These are phyloP conservation scores for Pythium sp. DNA, from an alignment of 352 stramenopile species.

Conservation along the genomic window DNA sequence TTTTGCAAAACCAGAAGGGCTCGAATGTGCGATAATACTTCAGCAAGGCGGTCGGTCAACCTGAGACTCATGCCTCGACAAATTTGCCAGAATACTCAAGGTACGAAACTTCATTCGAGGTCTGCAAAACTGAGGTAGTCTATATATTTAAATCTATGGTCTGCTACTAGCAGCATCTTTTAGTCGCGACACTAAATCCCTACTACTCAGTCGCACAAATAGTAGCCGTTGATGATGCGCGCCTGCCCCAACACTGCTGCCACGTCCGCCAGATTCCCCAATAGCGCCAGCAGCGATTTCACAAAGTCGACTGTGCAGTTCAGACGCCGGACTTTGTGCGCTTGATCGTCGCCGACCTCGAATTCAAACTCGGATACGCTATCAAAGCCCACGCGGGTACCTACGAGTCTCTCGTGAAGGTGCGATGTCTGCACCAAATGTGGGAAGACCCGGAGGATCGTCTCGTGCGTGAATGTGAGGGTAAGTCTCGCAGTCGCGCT, in stretches of 20 bases:
- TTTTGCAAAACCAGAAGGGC: too few species aligned
- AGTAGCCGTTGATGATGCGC: neutral
- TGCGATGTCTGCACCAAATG: constrained; percentile 10
- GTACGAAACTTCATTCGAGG: neutral
- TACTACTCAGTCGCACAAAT: neutral
- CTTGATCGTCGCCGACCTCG: neutral
- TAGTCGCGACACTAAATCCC: neutral
- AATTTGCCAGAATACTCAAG: too few species aligned
- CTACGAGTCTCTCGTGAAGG: neutral
- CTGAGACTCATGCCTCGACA: too few species aligned
- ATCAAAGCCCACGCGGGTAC: constrained; percentile 1
- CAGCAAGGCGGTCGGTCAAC: too few species aligned
- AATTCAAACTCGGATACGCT: neutral
- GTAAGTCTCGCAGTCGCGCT: constrained; percentile 1
- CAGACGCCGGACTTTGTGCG: constrained; percentile 4
- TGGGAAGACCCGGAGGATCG: constrained; percentile 17
- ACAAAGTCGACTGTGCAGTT: constrained; percentile 2
- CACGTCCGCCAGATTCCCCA: constrained; percentile 2
- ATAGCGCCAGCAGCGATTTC: neutral
- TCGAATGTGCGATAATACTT: too few species aligned
- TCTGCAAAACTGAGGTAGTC: neutral
- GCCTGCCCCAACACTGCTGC: neutral
- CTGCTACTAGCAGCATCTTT: neutral
- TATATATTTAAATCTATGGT: neutral
- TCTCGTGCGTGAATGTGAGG: constrained; percentile 18